A percentile compares a stretch with the other conserved stretches of the same genome.
phyloP scores from a whole-genome alignment of 148 eudicot genomes.

The Cornus controversa region DNA sequence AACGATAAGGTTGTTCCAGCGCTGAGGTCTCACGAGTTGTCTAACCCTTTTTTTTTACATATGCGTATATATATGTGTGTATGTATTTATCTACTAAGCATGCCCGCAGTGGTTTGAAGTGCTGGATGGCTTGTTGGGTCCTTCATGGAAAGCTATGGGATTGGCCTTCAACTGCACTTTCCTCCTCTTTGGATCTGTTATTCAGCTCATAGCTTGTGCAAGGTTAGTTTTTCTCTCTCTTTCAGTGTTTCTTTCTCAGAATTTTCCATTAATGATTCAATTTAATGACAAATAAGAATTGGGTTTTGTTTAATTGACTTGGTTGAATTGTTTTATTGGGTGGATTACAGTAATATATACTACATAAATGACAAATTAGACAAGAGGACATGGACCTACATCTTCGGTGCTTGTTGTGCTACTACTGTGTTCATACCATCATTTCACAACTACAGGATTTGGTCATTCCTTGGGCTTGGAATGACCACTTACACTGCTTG shows the following conservation, averaged over 20 bases:
- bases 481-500: conserved; percentile 46
- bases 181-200: conserved; percentile 37
- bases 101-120: conserved; percentile 38
- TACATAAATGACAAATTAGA: conserved; percentile 37
- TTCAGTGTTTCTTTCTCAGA: background rate
- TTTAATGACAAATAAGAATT: background rate
- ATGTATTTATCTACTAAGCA: background rate
- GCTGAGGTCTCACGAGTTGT: too few relatives aligned
- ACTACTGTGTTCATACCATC: conserved; percentile 41
- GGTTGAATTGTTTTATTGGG: background rate
- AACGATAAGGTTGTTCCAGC: too few relatives aligned
- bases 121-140: conserved; percentile 37
- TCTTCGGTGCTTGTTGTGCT: conserved; percentile 42
- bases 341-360: conserved; percentile 32
- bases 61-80: background rate
- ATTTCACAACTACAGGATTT: conserved; percentile 39
- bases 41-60: too few relatives aligned
- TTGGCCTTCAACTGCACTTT: conserved; percentile 41
- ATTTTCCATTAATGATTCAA: background rate
- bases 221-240: conserved; percentile 19
- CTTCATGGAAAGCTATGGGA: conserved; percentile 35
- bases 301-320: background rate
- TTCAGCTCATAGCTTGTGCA: conserved; percentile 42
- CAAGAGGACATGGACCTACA: conserved; percentile 43
- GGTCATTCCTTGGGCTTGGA: conserved; percentile 39